Percentiles rank a stretch among this genome's conserved stretches.
Evolutionary conservation across 1,139 yeast genomes (phyloP).

Genomic region (Yamadazyma friedrichii): DNA sequence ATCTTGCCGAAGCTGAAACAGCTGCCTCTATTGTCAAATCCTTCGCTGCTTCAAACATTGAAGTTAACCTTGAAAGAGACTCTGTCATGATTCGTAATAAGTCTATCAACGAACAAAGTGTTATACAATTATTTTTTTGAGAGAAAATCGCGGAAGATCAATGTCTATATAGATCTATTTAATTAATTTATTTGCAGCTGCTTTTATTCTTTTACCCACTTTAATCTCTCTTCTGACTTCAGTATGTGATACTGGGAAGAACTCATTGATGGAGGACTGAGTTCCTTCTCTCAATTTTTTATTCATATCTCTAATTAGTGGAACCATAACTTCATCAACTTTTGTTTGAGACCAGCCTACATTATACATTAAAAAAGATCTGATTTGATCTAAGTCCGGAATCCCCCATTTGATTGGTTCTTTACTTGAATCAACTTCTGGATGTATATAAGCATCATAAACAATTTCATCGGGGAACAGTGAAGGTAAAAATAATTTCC

Average conservation of each 20-base stretch:
- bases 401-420: constrained; percentile 86
- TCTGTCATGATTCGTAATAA: constrained; percentile 31
- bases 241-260: constrained; percentile 53
- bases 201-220: constrained; percentile 58
- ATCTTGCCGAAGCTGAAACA: constrained; percentile 66
- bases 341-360: constrained; percentile 82
- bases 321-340: constrained; percentile 86
- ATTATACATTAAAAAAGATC: constrained; percentile 64
- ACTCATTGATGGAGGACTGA: constrained; percentile 58
- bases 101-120: background rate
- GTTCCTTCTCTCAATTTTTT: constrained; percentile 52
- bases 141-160: too few relatives aligned
- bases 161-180: constrained; percentile 15
- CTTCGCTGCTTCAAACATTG: constrained; percentile 74
- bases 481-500: constrained; percentile 61
- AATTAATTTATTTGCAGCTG: constrained; percentile 57
- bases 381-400: constrained; percentile 78
- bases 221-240: constrained; percentile 44
- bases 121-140: background rate
- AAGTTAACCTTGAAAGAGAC: constrained; percentile 39
- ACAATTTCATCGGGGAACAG: constrained; percentile 73
- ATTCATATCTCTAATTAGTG: constrained; percentile 79
- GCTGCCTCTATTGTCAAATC: constrained; percentile 83
- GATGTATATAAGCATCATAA: constrained; percentile 67
- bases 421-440: constrained; percentile 80